These are phyloP conservation scores for Gnomoniopsis sp. DNA, from an alignment of 2,329 filamentous ascomycete genomes.

Conservation along the genomic window DNA sequence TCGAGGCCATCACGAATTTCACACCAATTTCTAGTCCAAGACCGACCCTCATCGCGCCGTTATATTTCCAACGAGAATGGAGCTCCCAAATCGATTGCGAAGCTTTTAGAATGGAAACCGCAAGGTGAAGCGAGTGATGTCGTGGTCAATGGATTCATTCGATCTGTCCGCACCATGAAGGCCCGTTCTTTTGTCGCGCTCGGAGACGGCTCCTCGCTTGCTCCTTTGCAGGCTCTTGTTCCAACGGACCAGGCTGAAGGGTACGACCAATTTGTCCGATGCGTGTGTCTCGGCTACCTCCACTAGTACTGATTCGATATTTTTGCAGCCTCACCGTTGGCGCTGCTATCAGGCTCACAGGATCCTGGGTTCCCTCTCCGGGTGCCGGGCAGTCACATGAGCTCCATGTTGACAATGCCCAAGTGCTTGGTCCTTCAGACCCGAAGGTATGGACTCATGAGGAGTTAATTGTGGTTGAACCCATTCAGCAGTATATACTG, in stretches of 20 bases:
- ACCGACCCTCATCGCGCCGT: slow-evolving; percentile 1
- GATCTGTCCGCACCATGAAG: slow-evolving; percentile 85
- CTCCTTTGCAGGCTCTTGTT: slow-evolving; percentile 77
- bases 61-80: slow-evolving; percentile 22
- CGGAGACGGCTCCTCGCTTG: slow-evolving; percentile 79
- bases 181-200: slow-evolving; percentile 77
- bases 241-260: slow-evolving; percentile 67
- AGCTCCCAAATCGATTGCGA: slow-evolving; percentile 46
- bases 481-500: slow-evolving; percentile 2
- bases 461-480: neutral
- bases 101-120: slow-evolving; percentile 52
- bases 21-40: neutral
- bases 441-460: slow-evolving; percentile 55
- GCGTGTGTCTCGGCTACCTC: slow-evolving; percentile 22
- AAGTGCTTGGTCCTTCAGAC: slow-evolving; percentile 73
- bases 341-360: slow-evolving; percentile 72
- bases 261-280: slow-evolving; percentile 43
- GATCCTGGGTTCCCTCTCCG: slow-evolving; percentile 70
- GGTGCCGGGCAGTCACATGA: slow-evolving; percentile 73
- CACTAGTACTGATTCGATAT: slow-evolving; percentile 27
- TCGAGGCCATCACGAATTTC: neutral
- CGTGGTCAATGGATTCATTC: slow-evolving; percentile 73
- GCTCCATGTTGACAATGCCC: slow-evolving; percentile 68
- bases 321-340: slow-evolving; percentile 71
- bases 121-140: slow-evolving; percentile 43